Conservation (phyloP, 208 protist genomes). For the Crithidia bombi region DNA sequence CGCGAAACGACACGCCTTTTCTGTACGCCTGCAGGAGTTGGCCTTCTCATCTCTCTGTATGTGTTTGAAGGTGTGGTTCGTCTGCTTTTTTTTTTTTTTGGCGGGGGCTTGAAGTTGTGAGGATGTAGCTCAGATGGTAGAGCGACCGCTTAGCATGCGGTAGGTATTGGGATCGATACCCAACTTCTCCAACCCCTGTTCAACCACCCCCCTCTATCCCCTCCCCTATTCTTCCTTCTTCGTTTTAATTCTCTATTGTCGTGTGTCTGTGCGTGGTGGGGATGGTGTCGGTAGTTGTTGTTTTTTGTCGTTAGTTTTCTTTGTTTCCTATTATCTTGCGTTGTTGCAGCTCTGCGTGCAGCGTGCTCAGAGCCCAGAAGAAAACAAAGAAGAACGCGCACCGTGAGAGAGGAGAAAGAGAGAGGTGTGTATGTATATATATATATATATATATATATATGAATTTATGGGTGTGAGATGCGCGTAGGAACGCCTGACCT, state of each 20-base stretch:
- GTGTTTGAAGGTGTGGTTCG: no score
- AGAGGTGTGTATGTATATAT: no score
- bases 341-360: neutral
- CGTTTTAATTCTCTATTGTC: neutral
- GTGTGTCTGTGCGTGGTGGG: neutral
- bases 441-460: no score
- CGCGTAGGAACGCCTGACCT: no score
- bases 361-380: no score
- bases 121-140: slow-evolving; percentile 94
- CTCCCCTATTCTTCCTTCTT: neutral
- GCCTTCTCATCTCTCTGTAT: no score
- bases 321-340: neutral
- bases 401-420: no score
- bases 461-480: no score
- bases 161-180: slow-evolving; percentile 95
- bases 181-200: slow-evolving; percentile 86
- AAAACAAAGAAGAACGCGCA: neutral
- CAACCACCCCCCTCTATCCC: neutral
- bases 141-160: slow-evolving; percentile 94
- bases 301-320: neutral
- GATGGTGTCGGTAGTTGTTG: slow-evolving; percentile 1
- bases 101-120: no score
- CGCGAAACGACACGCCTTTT: no score
- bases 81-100: no score
- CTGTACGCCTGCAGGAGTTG: no score